A percentile compares a stretch with the other conserved stretches of the same genome.
phyloP scores from a whole-genome alignment of 73 alveolate species.

The Stentor roeselii region DNA sequence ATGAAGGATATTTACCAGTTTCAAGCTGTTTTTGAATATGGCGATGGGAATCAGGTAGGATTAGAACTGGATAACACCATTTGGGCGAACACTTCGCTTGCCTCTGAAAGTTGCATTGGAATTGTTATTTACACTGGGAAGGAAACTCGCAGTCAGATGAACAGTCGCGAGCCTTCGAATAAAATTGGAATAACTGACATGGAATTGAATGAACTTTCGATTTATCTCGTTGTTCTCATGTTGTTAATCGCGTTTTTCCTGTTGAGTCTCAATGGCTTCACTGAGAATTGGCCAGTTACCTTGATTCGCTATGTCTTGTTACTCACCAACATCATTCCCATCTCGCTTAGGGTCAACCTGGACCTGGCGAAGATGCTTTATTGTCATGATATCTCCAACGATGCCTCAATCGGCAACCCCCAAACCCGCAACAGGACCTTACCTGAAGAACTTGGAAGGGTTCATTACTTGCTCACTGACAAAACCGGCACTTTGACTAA shows the following conservation, averaged over 20 bases:
- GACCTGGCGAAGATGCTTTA: slow-evolving; percentile 76
- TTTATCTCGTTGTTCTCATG: slow-evolving; percentile 67
- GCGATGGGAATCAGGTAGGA: slow-evolving; percentile 37
- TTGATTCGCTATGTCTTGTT: slow-evolving; percentile 49
- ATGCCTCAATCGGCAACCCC: slow-evolving; percentile 73
- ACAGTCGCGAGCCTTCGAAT: slow-evolving; percentile 66
- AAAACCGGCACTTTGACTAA: slow-evolving; percentile 94
- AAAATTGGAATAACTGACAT: slow-evolving; percentile 74
- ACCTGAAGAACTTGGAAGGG: slow-evolving; percentile 94
- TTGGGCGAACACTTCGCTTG: slow-evolving; percentile 85
- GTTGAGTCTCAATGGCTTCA: slow-evolving; percentile 68
- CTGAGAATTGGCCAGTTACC: slow-evolving; percentile 54
- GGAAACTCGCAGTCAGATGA: slow-evolving; percentile 83
- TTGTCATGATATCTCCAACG: slow-evolving; percentile 62
- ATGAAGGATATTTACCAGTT: slow-evolving; percentile 70
- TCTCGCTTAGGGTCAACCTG: slow-evolving; percentile 80
- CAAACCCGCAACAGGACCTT: slow-evolving; percentile 77
- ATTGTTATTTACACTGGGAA: slow-evolving; percentile 81
- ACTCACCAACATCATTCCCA: slow-evolving; percentile 80
- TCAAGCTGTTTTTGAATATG: slow-evolving; percentile 42
- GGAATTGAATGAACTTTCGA: slow-evolving; percentile 72
- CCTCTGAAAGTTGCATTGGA: slow-evolving; percentile 77
- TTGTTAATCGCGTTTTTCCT: slow-evolving; percentile 54
- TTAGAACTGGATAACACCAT: slow-evolving; percentile 68
- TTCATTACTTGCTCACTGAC: slow-evolving; percentile 80